These are phyloP conservation scores for Davidsoniella neocaledoniae DNA, from an alignment of 2,329 filamentous ascomycete species.

Conservation along the genomic window DNA sequence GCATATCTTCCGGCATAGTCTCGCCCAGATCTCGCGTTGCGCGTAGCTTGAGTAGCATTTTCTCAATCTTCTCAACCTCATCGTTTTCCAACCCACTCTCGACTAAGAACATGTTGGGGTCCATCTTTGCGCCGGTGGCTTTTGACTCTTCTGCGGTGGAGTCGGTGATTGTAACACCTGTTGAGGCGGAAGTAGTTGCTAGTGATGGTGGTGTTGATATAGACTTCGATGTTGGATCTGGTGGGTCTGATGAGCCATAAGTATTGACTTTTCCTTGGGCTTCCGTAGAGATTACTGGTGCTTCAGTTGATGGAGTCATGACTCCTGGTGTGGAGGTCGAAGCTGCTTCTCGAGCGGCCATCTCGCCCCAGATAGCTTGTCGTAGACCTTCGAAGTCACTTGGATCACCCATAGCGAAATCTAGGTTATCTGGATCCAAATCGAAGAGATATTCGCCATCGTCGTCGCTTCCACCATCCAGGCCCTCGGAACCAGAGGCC, in stretches of 20 bases:
- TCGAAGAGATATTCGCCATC: slow-evolving; percentile 19
- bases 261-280: background rate
- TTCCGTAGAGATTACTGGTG: slow-evolving; percentile 6
- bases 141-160: no score
- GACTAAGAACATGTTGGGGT: no score
- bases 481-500: slow-evolving; percentile 22
- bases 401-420: slow-evolving; percentile 30
- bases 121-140: no score
- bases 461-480: slow-evolving; percentile 18
- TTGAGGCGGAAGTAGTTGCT: no score
- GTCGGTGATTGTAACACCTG: no score
- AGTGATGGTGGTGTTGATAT: no score
- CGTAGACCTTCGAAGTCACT: slow-evolving; percentile 36
- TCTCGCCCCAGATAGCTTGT: slow-evolving; percentile 32
- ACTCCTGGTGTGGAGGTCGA: slow-evolving; percentile 11
- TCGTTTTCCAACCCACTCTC: slow-evolving; percentile 28
- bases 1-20: slow-evolving; percentile 42
- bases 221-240: background rate
- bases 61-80: slow-evolving; percentile 41
- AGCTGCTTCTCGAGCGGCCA: slow-evolving; percentile 17
- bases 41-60: slow-evolving; percentile 47
- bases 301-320: no score
- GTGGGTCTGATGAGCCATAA: background rate
- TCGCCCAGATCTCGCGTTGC: slow-evolving; percentile 42
- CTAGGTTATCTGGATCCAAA: slow-evolving; percentile 30